Base-by-base conservation (phyloP, 2,329 filamentous ascomycete genomes). In the Furcasterigmium furcatum region DNA sequence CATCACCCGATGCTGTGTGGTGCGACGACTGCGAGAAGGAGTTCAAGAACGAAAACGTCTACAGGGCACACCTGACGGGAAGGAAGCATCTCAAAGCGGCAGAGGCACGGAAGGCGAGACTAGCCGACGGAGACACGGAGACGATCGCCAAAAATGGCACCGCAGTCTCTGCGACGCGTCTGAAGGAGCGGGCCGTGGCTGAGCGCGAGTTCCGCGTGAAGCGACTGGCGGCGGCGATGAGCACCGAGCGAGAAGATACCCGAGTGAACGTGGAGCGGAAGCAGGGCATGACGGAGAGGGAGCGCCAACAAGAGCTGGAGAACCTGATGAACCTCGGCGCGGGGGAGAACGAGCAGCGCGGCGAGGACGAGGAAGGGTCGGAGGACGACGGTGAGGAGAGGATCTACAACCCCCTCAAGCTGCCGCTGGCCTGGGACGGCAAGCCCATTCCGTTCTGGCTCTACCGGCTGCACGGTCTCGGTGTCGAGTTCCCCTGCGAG, bases 381-480 rank as follows among this genome's bases (percentile, higher is more conserved):
- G 88, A 86, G 1, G 82, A 84, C 4, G 84, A 90, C 13, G 87
- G 84, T 32, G 88, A 92, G 36, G 91, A 96, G 53, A 91, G 85
- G 62, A 88, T 97, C 48, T 96, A 97, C 75, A 99, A 99, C 64
- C 94, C 94, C 1, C 78, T 99, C 54, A 99, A 99, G 63, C 77
- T 99, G 2, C 94, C 94, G 0, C 77, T 99, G 8, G 92, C 90
- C 3, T 99, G 95, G 95, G 94, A 99, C 55, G 94, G 95, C 56
- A 99, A 99, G 63, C 94, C 95, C 0, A 99, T 99, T 57, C 94
- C 95, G 1, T 99, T 94, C 73, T 99, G 94, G 94, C 79, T 99
- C 14, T 99, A 97, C 76, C 94, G 96, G 56, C 77, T 99, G 14
- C 94, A 99, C 61, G 94, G 94, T 2, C 73, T 99, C 21, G 94